These are phyloP conservation scores for Tolypocladium sp. DNA, from an alignment of 2,329 filamentous ascomycete genomes.

Conservation along the genomic window DNA sequence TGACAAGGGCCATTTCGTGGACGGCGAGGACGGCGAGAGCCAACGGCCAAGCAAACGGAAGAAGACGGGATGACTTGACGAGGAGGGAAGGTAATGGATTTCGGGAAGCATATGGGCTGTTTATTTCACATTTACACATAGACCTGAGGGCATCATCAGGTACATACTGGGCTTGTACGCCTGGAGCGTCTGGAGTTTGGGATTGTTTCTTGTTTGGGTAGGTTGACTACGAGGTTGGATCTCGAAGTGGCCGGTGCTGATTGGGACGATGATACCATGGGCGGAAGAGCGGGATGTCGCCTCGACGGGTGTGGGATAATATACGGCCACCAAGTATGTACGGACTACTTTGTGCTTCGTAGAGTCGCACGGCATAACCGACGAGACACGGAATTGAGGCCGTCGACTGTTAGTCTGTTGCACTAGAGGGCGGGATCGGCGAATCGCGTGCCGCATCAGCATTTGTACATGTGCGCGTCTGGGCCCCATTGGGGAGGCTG, in stretches of 20 bases:
- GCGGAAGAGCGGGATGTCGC: not conserved
- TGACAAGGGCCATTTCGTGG: conserved; percentile 46
- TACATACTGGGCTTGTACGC: not conserved
- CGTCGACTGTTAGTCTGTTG: not conserved
- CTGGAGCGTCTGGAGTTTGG: not conserved
- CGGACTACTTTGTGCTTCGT: no score
- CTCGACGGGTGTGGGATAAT: not conserved
- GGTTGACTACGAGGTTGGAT: not conserved
- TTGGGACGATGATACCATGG: not conserved
- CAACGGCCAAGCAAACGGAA: conserved; percentile 38
- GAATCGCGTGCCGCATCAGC: not conserved
- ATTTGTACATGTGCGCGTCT: not conserved
- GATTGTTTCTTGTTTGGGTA: not conserved
- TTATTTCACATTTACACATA: not conserved
- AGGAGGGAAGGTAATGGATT: not conserved
- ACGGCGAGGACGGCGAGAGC: conserved; percentile 24
- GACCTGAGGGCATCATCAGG: not conserved
- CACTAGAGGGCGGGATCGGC: not conserved
- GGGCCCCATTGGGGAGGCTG: no score
- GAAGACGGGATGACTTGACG: conserved; percentile 21
- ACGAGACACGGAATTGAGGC: not conserved
- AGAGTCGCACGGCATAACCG: not conserved
- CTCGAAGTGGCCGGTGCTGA: not conserved
- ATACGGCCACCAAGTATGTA: not conserved
- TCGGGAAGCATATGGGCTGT: not conserved